Conservation (phyloP, 495 filamentous ascomycete species). For the Podospora sp. region DNA sequence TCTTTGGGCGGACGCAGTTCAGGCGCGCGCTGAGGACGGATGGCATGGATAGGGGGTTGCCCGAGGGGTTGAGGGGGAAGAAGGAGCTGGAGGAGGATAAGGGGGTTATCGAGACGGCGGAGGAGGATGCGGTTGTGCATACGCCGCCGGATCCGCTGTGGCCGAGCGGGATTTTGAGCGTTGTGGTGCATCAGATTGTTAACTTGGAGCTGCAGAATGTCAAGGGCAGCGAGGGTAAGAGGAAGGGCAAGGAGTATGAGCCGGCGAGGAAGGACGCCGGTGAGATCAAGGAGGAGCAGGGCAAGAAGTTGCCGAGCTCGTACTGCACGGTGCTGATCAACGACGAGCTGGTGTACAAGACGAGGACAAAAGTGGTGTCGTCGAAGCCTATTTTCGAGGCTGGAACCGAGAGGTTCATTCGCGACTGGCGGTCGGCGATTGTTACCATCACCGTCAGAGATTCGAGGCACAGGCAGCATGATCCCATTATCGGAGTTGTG, state of each 20-base stretch:
- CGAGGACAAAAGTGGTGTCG: slow-evolving; percentile 85
- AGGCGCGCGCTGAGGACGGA: slow-evolving; percentile 79
- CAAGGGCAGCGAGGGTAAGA: slow-evolving; percentile 67
- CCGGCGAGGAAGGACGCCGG: slow-evolving; percentile 83
- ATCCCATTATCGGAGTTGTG: slow-evolving; percentile 90
- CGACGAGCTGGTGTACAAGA: slow-evolving; percentile 90
- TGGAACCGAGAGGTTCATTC: slow-evolving; percentile 90
- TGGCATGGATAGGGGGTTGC: slow-evolving; percentile 78
- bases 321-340: slow-evolving; percentile 92
- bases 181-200: slow-evolving; percentile 93
- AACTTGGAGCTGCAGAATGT: slow-evolving; percentile 87
- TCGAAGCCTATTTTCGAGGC: slow-evolving; percentile 96
- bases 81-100: slow-evolving; percentile 86
- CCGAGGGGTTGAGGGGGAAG: slow-evolving; percentile 68
- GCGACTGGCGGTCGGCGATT: slow-evolving; percentile 87
- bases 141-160: slow-evolving; percentile 93
- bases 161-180: slow-evolving; percentile 81
- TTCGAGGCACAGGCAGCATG: slow-evolving; percentile 84
- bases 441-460: slow-evolving; percentile 88
- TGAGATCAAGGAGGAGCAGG: slow-evolving; percentile 78
- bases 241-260: slow-evolving; percentile 82
- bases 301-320: slow-evolving; percentile 75
- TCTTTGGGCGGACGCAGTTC: slow-evolving; percentile 86
- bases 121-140: slow-evolving; percentile 82
- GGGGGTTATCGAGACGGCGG: slow-evolving; percentile 70